A percentile compares a stretch with the other conserved stretches of the same genome.
Conservation (phyloP, 805 yeast genomes). For the Hanseniaspora nectarophila region DNA sequence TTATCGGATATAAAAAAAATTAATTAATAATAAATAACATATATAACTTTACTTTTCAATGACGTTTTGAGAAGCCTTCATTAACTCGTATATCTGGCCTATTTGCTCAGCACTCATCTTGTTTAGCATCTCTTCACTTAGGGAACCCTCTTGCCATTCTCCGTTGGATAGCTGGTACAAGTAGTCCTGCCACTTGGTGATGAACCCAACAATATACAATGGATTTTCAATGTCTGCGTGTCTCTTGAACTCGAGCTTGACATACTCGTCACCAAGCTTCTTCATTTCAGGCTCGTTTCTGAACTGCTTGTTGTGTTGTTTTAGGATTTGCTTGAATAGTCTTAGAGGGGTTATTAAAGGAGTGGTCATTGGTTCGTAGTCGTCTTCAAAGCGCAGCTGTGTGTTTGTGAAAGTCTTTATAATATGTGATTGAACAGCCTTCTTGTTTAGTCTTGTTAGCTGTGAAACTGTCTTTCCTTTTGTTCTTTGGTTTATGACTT, state of each 20-base stretch:
- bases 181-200: constrained; percentile 90
- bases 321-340: constrained; percentile 64
- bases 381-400: background rate
- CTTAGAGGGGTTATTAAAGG: constrained; percentile 71
- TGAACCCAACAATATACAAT: constrained; percentile 81
- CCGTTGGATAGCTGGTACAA: constrained; percentile 47
- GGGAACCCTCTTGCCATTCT: constrained; percentile 49
- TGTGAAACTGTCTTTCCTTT: background rate
- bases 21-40: no score
- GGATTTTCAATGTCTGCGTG: constrained; percentile 80
- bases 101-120: constrained; percentile 87
- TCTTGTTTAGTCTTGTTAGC: background rate
- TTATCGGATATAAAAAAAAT: background rate
- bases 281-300: constrained; percentile 50
- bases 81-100: constrained; percentile 65
- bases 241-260: constrained; percentile 75
- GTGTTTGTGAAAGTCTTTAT: background rate
- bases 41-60: background rate
- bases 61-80: constrained; percentile 51
- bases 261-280: constrained; percentile 78
- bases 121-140: constrained; percentile 55
- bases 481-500: constrained; percentile 1
- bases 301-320: constrained; percentile 47
- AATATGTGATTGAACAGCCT: background rate
- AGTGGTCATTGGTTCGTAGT: constrained; percentile 13